Evolutionary conservation across 164 flowering plant genomes (phyloP), one percentile per base, ranked within the genome.

Genomic region (Warburgia ugandensis): DNA sequence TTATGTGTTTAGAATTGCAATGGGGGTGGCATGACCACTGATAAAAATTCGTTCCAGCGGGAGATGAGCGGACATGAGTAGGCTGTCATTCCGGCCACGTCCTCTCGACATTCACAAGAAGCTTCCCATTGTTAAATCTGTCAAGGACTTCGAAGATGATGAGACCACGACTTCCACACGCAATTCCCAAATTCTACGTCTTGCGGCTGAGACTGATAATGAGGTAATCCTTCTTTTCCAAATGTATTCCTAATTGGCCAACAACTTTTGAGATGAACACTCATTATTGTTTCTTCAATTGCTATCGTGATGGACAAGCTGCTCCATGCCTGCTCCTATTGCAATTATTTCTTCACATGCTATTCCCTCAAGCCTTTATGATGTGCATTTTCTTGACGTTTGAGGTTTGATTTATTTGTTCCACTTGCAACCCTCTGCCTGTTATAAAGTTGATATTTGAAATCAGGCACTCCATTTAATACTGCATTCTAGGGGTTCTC

Each of bases 61-160:
- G 68, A 52, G 61, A 61, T 64, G 75, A 67, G 68, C 55, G 33
- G 62, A 71, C 59, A 89, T 89, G 97, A 90, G 89, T 72, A 76
- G 99, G 72, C 68, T 84, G 25, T 86, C 95, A 5, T 66, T 92
- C 62, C 73, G 99, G 71, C 97, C 99, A 14, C 95, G 99, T 40
- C 99, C 99, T 19, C 79, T 92, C 2, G 99, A 92, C 74, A 77
- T 92, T 61, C 86, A 92, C 59, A 92, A 88, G 78, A 88, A 86
- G 79, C 84, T 92, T 20, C 97, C 97, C 1, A 82, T 92, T 71
- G 68, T 92, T 6, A 92, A 86, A 64, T 81, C 91, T 31, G 61
- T 88, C 7, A 88, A 80, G 55, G 99, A 92, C 12, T 84, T 92
- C 47, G 97, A 88, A 64, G 99, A 92, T 59, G 99, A 92, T 19